Conservation (phyloP, 768 basidiomycete genomes). For the Lentinula boryana region DNA sequence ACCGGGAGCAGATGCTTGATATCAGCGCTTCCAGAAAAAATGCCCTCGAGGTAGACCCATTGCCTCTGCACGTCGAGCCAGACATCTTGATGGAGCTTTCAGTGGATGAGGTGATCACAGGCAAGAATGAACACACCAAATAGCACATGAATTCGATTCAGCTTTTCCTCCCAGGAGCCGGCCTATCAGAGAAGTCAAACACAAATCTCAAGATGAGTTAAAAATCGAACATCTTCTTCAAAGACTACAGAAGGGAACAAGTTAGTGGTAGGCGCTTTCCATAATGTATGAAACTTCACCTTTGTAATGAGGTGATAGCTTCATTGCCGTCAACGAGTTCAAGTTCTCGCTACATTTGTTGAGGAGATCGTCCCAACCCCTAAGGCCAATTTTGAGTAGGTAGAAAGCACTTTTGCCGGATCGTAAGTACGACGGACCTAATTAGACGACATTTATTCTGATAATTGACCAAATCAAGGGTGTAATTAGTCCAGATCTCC, state of each 20-base stretch:
- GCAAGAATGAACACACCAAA: conserved; percentile 52
- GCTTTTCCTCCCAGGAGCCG: conserved; percentile 92
- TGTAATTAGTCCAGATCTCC: conserved; percentile 95
- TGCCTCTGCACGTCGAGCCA: conserved; percentile 99
- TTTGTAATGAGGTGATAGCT: conserved; percentile 97
- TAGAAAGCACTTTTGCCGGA: conserved; percentile 5
- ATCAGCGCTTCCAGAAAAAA: conserved; percentile 98
- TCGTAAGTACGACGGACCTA: conserved; percentile 36
- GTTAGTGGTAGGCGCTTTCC: conserved; percentile 9
- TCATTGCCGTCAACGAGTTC: conserved; percentile 96
- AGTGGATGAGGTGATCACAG: background rate
- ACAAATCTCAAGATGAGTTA: background rate
- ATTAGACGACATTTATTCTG: conserved; percentile 98
- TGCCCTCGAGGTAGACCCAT: conserved; percentile 99
- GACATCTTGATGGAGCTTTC: conserved; percentile 51
- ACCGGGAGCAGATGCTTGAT: conserved; percentile 98
- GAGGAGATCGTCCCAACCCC: conserved; percentile 97
- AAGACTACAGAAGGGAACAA: conserved; percentile 47
- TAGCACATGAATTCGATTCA: conserved; percentile 93
- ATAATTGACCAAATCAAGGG: conserved; percentile 94
- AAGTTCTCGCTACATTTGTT: conserved; percentile 96
- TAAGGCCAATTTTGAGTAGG: conserved; percentile 20
- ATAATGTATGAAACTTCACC: conserved; percentile 38
- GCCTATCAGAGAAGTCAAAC: conserved; percentile 37
- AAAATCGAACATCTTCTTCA: conserved; percentile 66